Percentiles rank a stretch among this genome's conserved stretches.
Evolutionary conservation across 305 asterid genomes (phyloP).

Genomic region (Fraxinus sp.): DNA sequence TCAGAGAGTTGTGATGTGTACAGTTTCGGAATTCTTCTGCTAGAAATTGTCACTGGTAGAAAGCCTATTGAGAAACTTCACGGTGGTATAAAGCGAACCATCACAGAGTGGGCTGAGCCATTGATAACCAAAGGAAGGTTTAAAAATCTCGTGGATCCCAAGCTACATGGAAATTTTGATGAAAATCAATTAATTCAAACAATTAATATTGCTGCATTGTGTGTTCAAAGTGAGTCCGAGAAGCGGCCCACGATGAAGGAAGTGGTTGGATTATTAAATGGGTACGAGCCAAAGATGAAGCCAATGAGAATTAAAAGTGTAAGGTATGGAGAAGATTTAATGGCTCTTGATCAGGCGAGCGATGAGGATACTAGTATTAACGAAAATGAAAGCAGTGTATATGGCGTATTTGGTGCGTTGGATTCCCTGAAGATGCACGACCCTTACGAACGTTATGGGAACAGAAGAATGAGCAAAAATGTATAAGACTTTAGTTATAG

Average conservation of each 20-base stretch:
- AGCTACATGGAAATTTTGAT: conserved; percentile 51
- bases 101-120: conserved; percentile 80
- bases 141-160: conserved; percentile 63
- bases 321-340: conserved; percentile 61
- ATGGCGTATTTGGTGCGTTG: conserved; percentile 76
- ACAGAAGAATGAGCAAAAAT: conserved; percentile 28
- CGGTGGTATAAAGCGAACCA: conserved; percentile 66
- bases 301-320: conserved; percentile 50
- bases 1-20: conserved; percentile 79
- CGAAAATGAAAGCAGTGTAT: conserved; percentile 62
- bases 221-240: conserved; percentile 69
- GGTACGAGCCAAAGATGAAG: conserved; percentile 30
- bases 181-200: conserved; percentile 47
- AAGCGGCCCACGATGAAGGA: conserved; percentile 76
- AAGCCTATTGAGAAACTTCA: conserved; percentile 81
- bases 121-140: conserved; percentile 43
- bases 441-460: conserved; percentile 41
- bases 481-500: background rate
- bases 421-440: conserved; percentile 56
- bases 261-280: conserved; percentile 55
- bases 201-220: conserved; percentile 61
- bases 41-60: conserved; percentile 60
- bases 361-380: conserved; percentile 36
- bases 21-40: conserved; percentile 64
- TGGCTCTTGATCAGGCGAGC: conserved; percentile 63